phyloP scores from a whole-genome alignment of 2,329 filamentous ascomycete genomes.

The Colletotrichum neosansevieriae region DNA sequence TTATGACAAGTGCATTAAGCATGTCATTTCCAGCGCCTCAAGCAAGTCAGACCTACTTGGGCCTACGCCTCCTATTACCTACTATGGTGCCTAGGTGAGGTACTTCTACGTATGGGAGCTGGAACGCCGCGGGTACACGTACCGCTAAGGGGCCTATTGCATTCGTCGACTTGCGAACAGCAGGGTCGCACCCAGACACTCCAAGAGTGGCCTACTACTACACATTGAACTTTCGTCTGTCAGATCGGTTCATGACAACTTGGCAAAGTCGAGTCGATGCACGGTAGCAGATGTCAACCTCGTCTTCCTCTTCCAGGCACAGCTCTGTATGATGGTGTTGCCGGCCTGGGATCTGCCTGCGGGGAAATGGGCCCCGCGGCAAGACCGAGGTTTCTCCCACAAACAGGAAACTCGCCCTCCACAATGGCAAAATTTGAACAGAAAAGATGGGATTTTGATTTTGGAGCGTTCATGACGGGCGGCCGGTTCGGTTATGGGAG shows the following conservation, averaged over 20 bases:
- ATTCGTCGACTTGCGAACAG: neutral
- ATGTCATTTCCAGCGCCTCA: no score
- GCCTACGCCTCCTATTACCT: no score
- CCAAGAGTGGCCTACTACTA: no score
- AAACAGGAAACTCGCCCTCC: neutral
- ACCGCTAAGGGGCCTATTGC: neutral
- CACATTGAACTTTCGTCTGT: no score
- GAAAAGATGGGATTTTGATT: neutral
- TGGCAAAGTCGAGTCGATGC: no score
- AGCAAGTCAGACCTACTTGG: no score
- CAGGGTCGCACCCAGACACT: neutral
- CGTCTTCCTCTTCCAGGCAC: neutral
- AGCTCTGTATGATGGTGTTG: no score
- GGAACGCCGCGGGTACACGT: slow-evolving; percentile 10
- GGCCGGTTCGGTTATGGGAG: neutral
- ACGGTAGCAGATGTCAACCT: no score
- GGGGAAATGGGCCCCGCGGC: neutral
- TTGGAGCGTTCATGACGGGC: neutral
- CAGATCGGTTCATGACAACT: no score
- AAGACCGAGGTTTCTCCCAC: neutral
- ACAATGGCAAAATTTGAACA: slow-evolving; percentile 3
- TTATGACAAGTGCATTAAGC: no score
- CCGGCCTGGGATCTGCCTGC: neutral
- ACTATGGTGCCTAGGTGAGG: no score
- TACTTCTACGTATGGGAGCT: neutral